phyloP scores from a whole-genome alignment of 305 asterid species.

The Solanum hybrid region DNA sequence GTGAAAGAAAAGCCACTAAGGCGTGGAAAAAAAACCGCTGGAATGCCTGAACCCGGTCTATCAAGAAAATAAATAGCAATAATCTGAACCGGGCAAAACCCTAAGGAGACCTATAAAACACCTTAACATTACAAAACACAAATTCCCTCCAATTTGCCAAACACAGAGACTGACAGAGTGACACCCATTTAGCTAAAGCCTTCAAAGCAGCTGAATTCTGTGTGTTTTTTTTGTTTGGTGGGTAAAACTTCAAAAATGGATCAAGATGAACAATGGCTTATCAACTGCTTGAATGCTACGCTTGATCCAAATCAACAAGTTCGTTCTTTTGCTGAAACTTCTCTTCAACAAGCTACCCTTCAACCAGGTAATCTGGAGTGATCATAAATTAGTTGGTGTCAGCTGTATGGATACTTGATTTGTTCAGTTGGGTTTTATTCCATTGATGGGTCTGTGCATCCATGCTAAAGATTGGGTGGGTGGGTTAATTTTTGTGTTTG shows the following conservation, averaged over 20 bases:
- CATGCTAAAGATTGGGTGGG: too few species aligned
- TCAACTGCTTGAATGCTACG: conserved; percentile 15
- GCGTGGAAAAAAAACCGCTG: background rate
- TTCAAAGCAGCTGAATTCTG: background rate
- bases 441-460: too few species aligned
- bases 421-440: too few species aligned
- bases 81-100: conserved; percentile 21
- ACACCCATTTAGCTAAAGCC: background rate
- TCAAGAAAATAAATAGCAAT: background rate
- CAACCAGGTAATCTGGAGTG: too few species aligned
- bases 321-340: too few species aligned
- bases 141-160: conserved; percentile 47
- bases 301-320: too few species aligned
- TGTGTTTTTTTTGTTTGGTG: background rate
- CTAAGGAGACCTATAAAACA: conserved; percentile 28
- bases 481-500: too few species aligned
- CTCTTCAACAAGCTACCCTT: too few species aligned
- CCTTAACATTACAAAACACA: conserved; percentile 30
- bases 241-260: conserved; percentile 29
- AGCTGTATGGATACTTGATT: too few species aligned
- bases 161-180: background rate
- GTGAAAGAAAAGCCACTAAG: background rate
- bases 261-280: conserved; percentile 72
- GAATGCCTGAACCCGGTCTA: background rate
- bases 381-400: too few species aligned